Evolutionary conservation across 306 rosid genomes (phyloP).

Genomic region (Spatholobus suberectus): DNA sequence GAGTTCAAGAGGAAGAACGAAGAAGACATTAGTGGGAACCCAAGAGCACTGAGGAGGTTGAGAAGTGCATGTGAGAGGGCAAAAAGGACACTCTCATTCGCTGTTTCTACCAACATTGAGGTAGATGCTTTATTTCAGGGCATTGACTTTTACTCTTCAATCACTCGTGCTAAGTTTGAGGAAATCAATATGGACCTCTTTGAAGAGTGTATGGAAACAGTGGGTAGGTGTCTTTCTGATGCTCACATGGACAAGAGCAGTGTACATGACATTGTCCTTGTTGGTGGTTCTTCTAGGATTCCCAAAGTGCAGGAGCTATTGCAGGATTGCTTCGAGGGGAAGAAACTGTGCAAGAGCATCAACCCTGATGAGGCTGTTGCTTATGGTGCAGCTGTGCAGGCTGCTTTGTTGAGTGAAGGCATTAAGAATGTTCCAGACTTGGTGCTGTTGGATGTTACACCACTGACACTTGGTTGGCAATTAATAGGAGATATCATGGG

Average conservation of each 20-base stretch:
- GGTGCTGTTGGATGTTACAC: slow-evolving; percentile 54
- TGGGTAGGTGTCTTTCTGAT: slow-evolving; percentile 50
- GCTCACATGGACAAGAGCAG: slow-evolving; percentile 61
- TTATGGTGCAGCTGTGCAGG: slow-evolving; percentile 66
- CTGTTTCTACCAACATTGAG: slow-evolving; percentile 52
- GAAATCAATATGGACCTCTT: slow-evolving; percentile 46
- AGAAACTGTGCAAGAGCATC: slow-evolving; percentile 38
- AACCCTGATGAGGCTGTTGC: slow-evolving; percentile 65
- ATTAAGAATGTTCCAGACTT: slow-evolving; percentile 48
- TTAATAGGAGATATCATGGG: slow-evolving; percentile 49
- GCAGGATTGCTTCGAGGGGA: slow-evolving; percentile 49
- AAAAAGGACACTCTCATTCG: slow-evolving; percentile 51
- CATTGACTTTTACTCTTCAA: neutral
- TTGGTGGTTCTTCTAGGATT: slow-evolving; percentile 53
- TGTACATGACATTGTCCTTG: slow-evolving; percentile 50
- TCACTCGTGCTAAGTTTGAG: slow-evolving; percentile 50
- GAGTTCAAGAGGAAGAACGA: slow-evolving; percentile 19
- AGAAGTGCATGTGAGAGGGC: slow-evolving; percentile 48
- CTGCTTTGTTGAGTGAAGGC: slow-evolving; percentile 57
- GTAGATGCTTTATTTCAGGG: slow-evolving; percentile 28
- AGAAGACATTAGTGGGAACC: slow-evolving; percentile 40
- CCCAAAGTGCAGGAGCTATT: slow-evolving; percentile 60
- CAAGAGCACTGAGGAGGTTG: slow-evolving; percentile 40
- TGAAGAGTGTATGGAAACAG: slow-evolving; percentile 50
- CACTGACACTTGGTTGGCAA: slow-evolving; percentile 53